Conservation (phyloP, 495 filamentous ascomycete genomes). For the Penicillium nucicola region DNA sequence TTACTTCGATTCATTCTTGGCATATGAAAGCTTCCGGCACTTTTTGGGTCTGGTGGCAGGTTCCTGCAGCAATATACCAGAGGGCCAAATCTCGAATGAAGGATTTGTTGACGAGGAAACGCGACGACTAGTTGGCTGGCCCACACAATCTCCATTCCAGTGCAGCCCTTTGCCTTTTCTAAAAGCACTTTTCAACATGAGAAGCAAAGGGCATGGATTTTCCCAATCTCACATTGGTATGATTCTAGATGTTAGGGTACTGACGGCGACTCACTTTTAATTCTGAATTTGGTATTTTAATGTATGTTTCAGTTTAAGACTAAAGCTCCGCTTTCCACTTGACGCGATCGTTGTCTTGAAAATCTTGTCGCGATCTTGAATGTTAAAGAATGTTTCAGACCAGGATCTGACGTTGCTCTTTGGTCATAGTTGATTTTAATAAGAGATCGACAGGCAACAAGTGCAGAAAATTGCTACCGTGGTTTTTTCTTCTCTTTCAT, state of each 20-base stretch:
- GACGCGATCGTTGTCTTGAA: no score
- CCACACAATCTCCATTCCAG: constrained; percentile 31
- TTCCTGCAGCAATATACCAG: constrained; percentile 15
- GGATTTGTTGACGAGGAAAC: constrained; percentile 42
- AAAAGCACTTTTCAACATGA: constrained; percentile 39
- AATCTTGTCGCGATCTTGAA: no score
- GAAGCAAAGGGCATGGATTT: constrained; percentile 46
- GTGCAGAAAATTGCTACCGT: no score
- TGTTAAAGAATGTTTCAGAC: no score
- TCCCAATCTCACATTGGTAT: constrained; percentile 52
- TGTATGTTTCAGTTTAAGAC: no score
- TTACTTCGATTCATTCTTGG: constrained; percentile 49
- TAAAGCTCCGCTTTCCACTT: no score
- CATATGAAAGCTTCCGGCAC: constrained; percentile 50
- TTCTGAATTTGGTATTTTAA: no score
- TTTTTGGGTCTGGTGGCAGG: constrained; percentile 49
- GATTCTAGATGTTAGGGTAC: constrained; percentile 34
- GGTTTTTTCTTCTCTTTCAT: no score
- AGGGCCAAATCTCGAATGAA: constrained; percentile 23
- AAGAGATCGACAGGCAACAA: no score
- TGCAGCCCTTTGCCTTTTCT: constrained; percentile 51
- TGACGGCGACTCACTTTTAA: constrained; percentile 11
- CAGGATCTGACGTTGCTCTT: no score
- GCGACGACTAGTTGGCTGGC: constrained; percentile 13
- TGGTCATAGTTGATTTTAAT: no score